Percentiles rank a stretch among this genome's conserved stretches.
Conservation (phyloP, 2,329 filamentous ascomycete species). For the Ophiostoma montium region DNA sequence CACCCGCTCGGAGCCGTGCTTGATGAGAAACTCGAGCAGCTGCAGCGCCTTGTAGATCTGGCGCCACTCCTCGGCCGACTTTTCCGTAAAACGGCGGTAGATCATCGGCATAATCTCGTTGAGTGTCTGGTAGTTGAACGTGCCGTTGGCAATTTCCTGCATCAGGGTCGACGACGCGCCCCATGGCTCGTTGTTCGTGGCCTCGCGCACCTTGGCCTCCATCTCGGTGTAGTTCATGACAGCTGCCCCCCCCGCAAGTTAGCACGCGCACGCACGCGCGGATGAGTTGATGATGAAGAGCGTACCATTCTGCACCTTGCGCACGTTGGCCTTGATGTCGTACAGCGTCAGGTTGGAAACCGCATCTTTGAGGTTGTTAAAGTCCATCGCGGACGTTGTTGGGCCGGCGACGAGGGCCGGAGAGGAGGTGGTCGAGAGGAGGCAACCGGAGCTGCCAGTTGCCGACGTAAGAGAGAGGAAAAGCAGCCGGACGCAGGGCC, state of each 20-base stretch:
- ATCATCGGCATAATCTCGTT: conserved; percentile 99
- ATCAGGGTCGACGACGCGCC: conserved; percentile 71
- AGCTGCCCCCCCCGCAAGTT: conserved; percentile 39
- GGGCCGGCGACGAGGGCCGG: background rate
- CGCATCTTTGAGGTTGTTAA: conserved; percentile 70
- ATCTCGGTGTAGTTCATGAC: conserved; percentile 93
- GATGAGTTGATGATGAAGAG: too few relatives aligned
- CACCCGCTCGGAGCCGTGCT: conserved; percentile 93
- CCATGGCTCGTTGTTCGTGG: conserved; percentile 98
- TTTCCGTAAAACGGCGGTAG: conserved; percentile 97
- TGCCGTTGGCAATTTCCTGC: conserved; percentile 97
- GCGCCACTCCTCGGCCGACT: conserved; percentile 94
- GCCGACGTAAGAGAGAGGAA: background rate
- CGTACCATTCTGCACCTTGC: conserved; percentile 93
- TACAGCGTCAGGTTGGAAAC: conserved; percentile 89
- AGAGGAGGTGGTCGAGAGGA: background rate
- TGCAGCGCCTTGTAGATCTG: conserved; percentile 99
- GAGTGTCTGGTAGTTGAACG: conserved; percentile 92
- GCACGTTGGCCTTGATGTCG: conserved; percentile 86
- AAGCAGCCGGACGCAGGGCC: too few relatives aligned
- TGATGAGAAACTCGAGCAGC: conserved; percentile 86
- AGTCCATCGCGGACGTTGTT: conserved; percentile 48
- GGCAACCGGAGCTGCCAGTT: background rate
- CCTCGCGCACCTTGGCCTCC: conserved; percentile 65
- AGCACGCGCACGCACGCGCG: background rate